Conservation (phyloP, 441 rosid species). For the Eutrema salsugineum region DNA sequence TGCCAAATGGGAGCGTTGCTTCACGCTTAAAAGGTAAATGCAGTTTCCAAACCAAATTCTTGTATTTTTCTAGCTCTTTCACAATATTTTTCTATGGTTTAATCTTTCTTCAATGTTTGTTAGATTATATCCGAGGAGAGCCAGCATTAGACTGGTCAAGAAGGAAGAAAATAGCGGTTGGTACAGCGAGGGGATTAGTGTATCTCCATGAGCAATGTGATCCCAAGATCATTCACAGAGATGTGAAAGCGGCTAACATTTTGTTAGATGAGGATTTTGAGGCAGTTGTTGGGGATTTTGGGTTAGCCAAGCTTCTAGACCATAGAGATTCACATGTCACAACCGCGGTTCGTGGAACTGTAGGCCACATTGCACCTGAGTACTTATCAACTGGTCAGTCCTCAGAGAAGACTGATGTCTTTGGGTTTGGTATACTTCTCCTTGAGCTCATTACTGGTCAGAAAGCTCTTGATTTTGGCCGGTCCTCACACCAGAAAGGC, state of each 20-base stretch:
- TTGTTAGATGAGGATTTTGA: slow-evolving; percentile 89
- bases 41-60: not conserved
- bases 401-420: slow-evolving; percentile 92
- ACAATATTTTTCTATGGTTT: not conserved
- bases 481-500: slow-evolving; percentile 85
- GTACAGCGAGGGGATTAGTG: slow-evolving; percentile 86
- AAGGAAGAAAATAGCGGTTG: slow-evolving; percentile 82
- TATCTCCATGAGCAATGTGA: slow-evolving; percentile 96
- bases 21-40: slow-evolving; percentile 73
- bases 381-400: slow-evolving; percentile 94
- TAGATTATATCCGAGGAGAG: slow-evolving; percentile 64
- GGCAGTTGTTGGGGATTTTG: slow-evolving; percentile 98
- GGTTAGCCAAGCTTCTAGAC: slow-evolving; percentile 93
- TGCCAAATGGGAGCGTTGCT: slow-evolving; percentile 97
- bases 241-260: slow-evolving; percentile 97
- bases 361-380: slow-evolving; percentile 97
- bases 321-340: slow-evolving; percentile 94
- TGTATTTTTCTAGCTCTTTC: not conserved
- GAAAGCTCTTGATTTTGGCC: slow-evolving; percentile 89
- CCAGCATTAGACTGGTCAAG: slow-evolving; percentile 84
- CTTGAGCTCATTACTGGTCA: slow-evolving; percentile 95
- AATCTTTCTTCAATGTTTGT: not conserved
- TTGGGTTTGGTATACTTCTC: slow-evolving; percentile 92
- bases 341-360: slow-evolving; percentile 93
- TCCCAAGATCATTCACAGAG: slow-evolving; percentile 91